Base-by-base conservation (phyloP, 768 basidiomycete genomes). In the Cystobasidium onofrii region DNA sequence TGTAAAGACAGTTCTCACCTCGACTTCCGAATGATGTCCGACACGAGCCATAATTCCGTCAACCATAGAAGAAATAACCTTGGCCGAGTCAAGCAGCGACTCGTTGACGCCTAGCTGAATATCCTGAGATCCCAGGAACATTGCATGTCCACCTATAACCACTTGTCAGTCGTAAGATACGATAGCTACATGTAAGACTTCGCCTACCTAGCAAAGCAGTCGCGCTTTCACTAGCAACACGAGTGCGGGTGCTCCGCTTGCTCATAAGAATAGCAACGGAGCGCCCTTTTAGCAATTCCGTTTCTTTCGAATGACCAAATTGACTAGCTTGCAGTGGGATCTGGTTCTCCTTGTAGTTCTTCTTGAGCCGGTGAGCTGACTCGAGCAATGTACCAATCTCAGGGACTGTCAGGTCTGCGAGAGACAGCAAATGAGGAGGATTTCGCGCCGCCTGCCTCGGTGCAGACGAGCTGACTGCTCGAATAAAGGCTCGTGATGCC, bases 41-140 rank as follows among this genome's bases (percentile, higher is more conserved):
- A 99, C 94, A 57, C 96, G 89, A 29, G 96, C 95, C 83, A 98
- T 95, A 70, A 98, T 91, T 17, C 94, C 96, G 81, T 97, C 88
- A 73, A 89, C 90, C 94, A 98, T 96, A 2, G 91, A 90, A 1
- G 91, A 89, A 75, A 98, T 87, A 12, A 99, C 91, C 29, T 88
- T 85, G 15, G 91, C 89, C 0, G 90, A 87, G 82, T 99, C 96
- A 46, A 90, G 84, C 1, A 87, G 80, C 33, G 84, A 86, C 85
- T 99, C 96, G 81, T 96, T 99, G 52, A 97, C 93, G 60, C 95
- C 95, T 25, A 99, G 84, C 78, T 99, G 96, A 67, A 97, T 94
- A 80, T 98, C 96, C 1, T 89, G 88, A 60, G 82, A 83, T 1
- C 94, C 93, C 9, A 98, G 84, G 81, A 98, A 99, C 77, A 98